Conservation (phyloP, 345 rosid species). For the Cardiospermum halicacabum region DNA sequence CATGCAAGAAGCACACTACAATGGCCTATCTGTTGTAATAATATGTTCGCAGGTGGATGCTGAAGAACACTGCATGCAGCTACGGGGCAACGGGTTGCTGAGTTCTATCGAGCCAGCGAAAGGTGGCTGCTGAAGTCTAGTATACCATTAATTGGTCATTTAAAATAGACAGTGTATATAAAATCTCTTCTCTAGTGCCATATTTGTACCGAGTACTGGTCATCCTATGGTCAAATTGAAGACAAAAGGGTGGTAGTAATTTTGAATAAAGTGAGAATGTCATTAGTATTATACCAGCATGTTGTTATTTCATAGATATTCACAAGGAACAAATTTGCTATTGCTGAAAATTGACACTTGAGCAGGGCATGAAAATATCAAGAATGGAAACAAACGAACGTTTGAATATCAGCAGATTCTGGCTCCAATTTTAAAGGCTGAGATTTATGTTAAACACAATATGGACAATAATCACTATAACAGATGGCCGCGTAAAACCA, state of each 20-base stretch:
- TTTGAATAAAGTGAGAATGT: constrained; percentile 24
- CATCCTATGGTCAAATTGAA: constrained; percentile 15
- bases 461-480: not conserved
- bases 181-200: constrained; percentile 12
- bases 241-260: constrained; percentile 20
- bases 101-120: constrained; percentile 94
- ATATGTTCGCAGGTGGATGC: constrained; percentile 92
- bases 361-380: constrained; percentile 12
- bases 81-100: constrained; percentile 86
- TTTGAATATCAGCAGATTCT: not conserved
- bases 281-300: not conserved
- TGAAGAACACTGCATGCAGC: constrained; percentile 92
- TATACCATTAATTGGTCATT: constrained; percentile 5
- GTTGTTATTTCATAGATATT: not conserved
- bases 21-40: constrained; percentile 84
- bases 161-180: constrained; percentile 35
- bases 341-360: constrained; percentile 10
- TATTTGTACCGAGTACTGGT: constrained; percentile 10
- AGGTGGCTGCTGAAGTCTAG: constrained; percentile 73
- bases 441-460: not conserved
- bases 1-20: constrained; percentile 96
- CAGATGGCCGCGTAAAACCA: not conserved
- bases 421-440: not conserved
- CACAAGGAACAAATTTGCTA: not conserved
- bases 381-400: not conserved